Base-by-base conservation (phyloP, 495 filamentous ascomycete genomes). In the Durotheca rogersii region DNA sequence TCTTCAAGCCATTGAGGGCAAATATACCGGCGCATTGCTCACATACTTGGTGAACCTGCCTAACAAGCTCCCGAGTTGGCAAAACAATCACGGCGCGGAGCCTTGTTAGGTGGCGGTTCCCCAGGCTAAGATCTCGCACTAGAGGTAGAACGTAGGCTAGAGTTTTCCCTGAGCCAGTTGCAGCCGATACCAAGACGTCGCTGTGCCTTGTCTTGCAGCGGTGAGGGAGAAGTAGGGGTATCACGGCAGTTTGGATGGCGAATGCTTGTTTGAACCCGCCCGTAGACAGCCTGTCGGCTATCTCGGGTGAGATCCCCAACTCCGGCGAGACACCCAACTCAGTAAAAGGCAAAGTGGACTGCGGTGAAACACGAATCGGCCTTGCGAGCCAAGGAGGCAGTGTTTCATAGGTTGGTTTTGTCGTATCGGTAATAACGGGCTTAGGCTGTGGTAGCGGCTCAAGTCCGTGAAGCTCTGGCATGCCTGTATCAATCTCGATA, bases 101-200 rank as follows among this genome's bases (percentile, higher is more conserved):
- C 40, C 75, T 80, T 0, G 82, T 85, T 3, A 80, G 66, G 15
- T 73, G 45, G 0, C 62, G 49, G 23, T 56, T 69, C 25, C 74
- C 72, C 2, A 76, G 67, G 40, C 81, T 79, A 31, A 97, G 67
- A n/a, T 81, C 78, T 30, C 88, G 81, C 11, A 95, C 71, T 55
- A 96, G 79, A 0, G 92, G 92, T n/a, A 96, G 72, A 1, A 90
- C 76, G 53, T 97, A 97, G 4, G 92, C 84, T 2, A 97, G 69
- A 0, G 92, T 97, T 63, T 97, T 97, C 36, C 92, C 92, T 0
- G 92, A 96, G 3, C 92, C 92, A 1, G 92, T 97, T 2, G 89
- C 81, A 0, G 92, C 92, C 15, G 89, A 90, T 11, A 97, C 80
- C 41, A 93, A 86, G 5, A 97, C 51, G 69, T 97, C 92, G 2